Conservation (phyloP, 257 asterid genomes). For the Fraxinus quadrangulata region DNA sequence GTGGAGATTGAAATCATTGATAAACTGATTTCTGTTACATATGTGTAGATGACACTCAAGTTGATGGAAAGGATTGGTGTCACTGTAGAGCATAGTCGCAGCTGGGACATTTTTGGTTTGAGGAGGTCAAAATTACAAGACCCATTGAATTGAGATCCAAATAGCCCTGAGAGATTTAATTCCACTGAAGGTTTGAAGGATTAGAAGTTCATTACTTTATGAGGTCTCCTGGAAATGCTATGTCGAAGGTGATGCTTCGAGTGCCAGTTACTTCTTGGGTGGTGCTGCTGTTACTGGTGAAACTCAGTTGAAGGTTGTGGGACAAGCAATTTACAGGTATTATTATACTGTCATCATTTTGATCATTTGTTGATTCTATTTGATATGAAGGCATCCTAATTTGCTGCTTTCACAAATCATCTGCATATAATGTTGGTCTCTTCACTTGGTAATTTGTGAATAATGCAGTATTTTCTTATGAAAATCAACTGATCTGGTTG, state of each 20-base stretch:
- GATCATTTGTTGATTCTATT: background rate
- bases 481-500: background rate
- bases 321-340: constrained; percentile 93
- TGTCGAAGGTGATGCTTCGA: constrained; percentile 98
- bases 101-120: constrained; percentile 82
- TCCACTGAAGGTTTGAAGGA: constrained; percentile 12
- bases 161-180: constrained; percentile 25
- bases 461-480: background rate
- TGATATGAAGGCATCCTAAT: background rate
- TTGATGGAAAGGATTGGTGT: constrained; percentile 97
- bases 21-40: constrained; percentile 89
- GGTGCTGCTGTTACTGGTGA: constrained; percentile 98
- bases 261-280: constrained; percentile 97
- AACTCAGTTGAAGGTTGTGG: constrained; percentile 98
- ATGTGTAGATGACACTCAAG: constrained; percentile 94
- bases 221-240: constrained; percentile 96
- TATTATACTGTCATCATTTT: constrained; percentile 3
- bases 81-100: constrained; percentile 71
- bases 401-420: background rate
- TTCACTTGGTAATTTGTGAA: background rate
- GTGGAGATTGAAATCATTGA: constrained; percentile 91
- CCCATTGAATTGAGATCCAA: constrained; percentile 7
- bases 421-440: background rate
- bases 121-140: constrained; percentile 93
- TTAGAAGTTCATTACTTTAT: constrained; percentile 3